A percentile compares a stretch with the other conserved stretches of the same genome.
These are phyloP conservation scores for Soucietia sequanensis DNA, from an alignment of 805 yeast genomes.

Conservation along the genomic window DNA sequence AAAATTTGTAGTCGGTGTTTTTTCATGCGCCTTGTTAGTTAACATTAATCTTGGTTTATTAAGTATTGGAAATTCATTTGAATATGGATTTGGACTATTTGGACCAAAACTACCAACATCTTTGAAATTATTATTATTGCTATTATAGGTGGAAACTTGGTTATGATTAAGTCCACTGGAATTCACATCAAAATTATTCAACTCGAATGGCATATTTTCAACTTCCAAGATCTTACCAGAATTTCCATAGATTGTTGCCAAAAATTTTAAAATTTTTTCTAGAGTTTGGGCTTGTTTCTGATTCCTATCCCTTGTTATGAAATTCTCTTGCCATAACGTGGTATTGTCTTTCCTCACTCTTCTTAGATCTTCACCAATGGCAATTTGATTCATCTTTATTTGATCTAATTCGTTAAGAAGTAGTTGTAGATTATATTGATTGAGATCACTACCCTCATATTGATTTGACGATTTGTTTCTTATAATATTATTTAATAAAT, in stretches of 20 bases:
- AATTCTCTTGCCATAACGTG: conserved; percentile 87
- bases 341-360: conserved; percentile 87
- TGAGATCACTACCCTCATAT: conserved; percentile 18
- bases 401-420: conserved; percentile 70
- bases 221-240: conserved; percentile 49
- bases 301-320: conserved; percentile 78
- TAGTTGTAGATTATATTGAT: conserved; percentile 46
- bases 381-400: conserved; percentile 73
- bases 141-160: conserved; percentile 11
- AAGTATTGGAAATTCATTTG: conserved; percentile 12
- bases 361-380: conserved; percentile 80
- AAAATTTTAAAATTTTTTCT: conserved; percentile 80
- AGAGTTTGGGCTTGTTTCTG: conserved; percentile 83
- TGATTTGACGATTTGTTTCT: conserved; percentile 56
- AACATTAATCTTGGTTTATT: conserved; percentile 40
- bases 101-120: background rate
- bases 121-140: conserved; percentile 5
- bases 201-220: conserved; percentile 17
- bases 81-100: background rate
- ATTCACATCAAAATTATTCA: conserved; percentile 8
- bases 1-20: conserved; percentile 11
- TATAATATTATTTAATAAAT: conserved; percentile 78
- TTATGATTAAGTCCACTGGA: too few species aligned
- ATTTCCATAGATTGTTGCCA: conserved; percentile 78
- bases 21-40: conserved; percentile 35